Conservation (phyloP, 768 basidiomycete species). For the Lentinula edodes region DNA sequence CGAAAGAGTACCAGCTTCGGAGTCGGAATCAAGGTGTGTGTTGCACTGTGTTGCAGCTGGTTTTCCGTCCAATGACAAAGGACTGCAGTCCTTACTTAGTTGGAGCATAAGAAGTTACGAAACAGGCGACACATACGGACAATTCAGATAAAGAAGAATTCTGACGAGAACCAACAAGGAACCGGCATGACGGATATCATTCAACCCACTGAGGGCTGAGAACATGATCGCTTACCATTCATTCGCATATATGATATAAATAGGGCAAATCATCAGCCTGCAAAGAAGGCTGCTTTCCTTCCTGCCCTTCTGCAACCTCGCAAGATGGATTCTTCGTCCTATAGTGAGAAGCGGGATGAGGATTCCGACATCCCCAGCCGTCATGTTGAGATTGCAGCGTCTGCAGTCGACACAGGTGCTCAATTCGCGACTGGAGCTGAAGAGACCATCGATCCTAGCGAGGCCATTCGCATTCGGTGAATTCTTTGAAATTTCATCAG, state of each 20-base stretch:
- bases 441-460: slow-evolving; percentile 26
- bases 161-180: not conserved
- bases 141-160: not conserved
- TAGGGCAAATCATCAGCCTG: not conserved
- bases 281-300: not conserved
- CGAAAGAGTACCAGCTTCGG: not conserved
- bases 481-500: not conserved
- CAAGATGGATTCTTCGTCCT: not conserved
- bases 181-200: not conserved
- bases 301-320: not conserved
- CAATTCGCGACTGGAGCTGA: slow-evolving; percentile 30
- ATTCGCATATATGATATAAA: not conserved
- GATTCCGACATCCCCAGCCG: not conserved
- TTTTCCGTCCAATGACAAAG: not conserved
- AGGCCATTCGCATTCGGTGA: slow-evolving; percentile 33
- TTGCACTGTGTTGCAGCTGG: not conserved
- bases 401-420: slow-evolving; percentile 38
- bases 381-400: not conserved
- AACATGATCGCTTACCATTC: not conserved
- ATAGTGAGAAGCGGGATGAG: not conserved
- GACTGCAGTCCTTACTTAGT: not conserved
- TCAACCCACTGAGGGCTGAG: not conserved
- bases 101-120: not conserved
- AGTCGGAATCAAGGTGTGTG: not conserved
- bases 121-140: not conserved